A percentile compares a stretch with the other conserved stretches of the same genome.
Conservation (phyloP, 176 grass and related monocot species). For the Carex pumila region DNA sequence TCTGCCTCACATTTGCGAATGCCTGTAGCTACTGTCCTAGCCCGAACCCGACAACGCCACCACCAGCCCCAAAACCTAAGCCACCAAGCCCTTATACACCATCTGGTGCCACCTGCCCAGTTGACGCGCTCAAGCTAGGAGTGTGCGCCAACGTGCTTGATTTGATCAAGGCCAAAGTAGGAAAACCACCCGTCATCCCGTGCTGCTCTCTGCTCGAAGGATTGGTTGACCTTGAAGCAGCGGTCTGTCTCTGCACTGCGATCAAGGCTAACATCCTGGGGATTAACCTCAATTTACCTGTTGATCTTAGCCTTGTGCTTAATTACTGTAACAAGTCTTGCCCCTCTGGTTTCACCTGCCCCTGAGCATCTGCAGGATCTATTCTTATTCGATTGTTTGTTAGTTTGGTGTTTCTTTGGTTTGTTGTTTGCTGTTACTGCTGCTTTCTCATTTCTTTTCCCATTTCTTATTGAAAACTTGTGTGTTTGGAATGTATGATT, state of each 20-base stretch:
- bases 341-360: conserved; percentile 54
- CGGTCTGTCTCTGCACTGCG: conserved; percentile 52
- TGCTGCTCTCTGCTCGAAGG: conserved; percentile 48
- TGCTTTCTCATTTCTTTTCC: not conserved
- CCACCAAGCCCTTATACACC: not conserved
- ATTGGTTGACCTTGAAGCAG: conserved; percentile 46
- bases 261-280: conserved; percentile 46
- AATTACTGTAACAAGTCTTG: conserved; percentile 64
- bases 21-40: conserved; percentile 25
- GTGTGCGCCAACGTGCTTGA: conserved; percentile 47
- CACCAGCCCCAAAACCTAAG: not conserved
- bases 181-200: conserved; percentile 21
- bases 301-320: conserved; percentile 43
- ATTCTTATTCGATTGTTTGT: not conserved
- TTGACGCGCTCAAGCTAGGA: conserved; percentile 45
- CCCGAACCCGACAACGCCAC: not conserved
- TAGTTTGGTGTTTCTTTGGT: not conserved
- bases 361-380: not conserved
- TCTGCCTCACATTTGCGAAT: conserved; percentile 13
- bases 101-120: conserved; percentile 20
- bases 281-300: conserved; percentile 29
- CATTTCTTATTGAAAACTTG: not conserved
- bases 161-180: conserved; percentile 19
- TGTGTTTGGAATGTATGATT: not conserved
- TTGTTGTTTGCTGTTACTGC: not conserved